Conservation (phyloP, 1,284 basidiomycete genomes). For the Cerrena zonata region DNA sequence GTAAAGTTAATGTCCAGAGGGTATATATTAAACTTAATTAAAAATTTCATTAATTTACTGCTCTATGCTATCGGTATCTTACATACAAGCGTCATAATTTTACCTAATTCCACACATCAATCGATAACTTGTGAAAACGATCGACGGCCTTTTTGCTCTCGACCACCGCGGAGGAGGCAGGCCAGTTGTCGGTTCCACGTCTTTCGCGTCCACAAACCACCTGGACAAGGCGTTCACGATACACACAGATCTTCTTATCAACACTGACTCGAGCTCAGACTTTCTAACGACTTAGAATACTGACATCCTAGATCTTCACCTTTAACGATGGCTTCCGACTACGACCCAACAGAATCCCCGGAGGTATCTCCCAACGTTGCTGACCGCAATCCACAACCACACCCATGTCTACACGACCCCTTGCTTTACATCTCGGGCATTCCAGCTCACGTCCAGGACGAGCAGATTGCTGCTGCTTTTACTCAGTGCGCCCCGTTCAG, state of each 20-base stretch:
- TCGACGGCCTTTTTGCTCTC: too few relatives aligned
- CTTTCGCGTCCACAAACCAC: neutral
- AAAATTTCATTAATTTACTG: too few relatives aligned
- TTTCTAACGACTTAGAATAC: neutral
- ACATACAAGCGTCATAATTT: too few relatives aligned
- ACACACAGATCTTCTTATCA: neutral
- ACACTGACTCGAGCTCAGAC: neutral
- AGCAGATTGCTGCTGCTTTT: conserved; percentile 66
- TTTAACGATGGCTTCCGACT: conserved; percentile 23
- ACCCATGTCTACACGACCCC: conserved; percentile 77
- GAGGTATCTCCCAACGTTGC: too few relatives aligned
- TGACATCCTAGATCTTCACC: neutral
- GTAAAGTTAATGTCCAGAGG: too few relatives aligned
- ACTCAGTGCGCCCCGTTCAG: conserved; percentile 71
- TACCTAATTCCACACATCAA: too few relatives aligned
- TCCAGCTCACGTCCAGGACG: conserved; percentile 64
- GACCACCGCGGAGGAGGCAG: too few relatives aligned
- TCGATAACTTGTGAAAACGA: too few relatives aligned
- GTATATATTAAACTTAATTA: too few relatives aligned
- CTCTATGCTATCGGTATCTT: too few relatives aligned
- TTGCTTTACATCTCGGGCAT: conserved; percentile 71
- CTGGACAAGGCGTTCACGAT: neutral
- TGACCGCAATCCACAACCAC: conserved; percentile 42
- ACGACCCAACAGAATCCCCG: conserved; percentile 20
- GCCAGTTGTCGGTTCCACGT: too few relatives aligned